Evolutionary conservation across 495 filamentous ascomycete species (phyloP).

Genomic region (Penicillium egyptiacum): DNA sequence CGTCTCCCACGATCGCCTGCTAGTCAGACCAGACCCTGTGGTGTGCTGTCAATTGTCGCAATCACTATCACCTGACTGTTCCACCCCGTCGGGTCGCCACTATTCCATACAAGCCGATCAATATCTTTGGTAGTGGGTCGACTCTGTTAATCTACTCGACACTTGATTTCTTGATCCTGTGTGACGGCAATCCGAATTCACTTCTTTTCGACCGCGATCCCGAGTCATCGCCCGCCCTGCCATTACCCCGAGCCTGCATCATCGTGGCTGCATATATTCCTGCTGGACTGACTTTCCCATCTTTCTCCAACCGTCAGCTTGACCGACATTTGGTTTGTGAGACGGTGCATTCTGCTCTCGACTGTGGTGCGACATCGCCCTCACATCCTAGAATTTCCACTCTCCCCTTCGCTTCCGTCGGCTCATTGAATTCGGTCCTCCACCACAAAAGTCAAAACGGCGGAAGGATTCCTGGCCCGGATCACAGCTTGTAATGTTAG

Average conservation of each 20-base stretch:
- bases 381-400: slow-evolving; percentile 19
- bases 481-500: slow-evolving; percentile 39
- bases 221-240: slow-evolving; percentile 16
- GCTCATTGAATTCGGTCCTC: slow-evolving; percentile 4
- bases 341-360: slow-evolving; percentile 40
- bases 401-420: slow-evolving; percentile 27
- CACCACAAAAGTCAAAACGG: slow-evolving; percentile 1
- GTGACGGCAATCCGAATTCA: background rate
- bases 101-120: slow-evolving; percentile 19
- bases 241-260: slow-evolving; percentile 12
- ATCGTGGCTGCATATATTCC: slow-evolving; percentile 20
- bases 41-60: slow-evolving; percentile 28
- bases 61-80: slow-evolving; percentile 31
- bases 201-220: background rate
- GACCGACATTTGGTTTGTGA: slow-evolving; percentile 48
- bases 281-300: slow-evolving; percentile 15
- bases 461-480: slow-evolving; percentile 6
- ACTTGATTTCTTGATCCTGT: background rate
- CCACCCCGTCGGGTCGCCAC: slow-evolving; percentile 25
- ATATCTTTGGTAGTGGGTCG: slow-evolving; percentile 9
- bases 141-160: background rate
- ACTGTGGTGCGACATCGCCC: slow-evolving; percentile 40
- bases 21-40: slow-evolving; percentile 15
- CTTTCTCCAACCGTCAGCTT: slow-evolving; percentile 33
- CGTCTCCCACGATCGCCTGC: slow-evolving; percentile 15